phyloP scores from a whole-genome alignment of 805 yeast species.

The Nematodospora valgi region DNA sequence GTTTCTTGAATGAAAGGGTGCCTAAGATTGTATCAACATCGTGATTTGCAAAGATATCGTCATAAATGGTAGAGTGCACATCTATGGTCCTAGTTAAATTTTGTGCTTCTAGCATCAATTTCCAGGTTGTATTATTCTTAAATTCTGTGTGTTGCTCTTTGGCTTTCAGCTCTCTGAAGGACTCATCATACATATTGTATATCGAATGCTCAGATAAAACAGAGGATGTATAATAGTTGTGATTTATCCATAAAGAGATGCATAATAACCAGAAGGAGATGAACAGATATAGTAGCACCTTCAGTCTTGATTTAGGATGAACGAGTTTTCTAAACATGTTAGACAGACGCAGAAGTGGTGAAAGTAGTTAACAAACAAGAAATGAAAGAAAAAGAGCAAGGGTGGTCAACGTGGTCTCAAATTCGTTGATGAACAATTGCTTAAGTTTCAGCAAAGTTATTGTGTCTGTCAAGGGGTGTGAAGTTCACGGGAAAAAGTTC shows the following conservation, averaged over 20 bases:
- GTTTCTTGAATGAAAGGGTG: slow-evolving; percentile 13
- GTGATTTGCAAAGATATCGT: slow-evolving; percentile 20
- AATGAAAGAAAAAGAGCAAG: no score
- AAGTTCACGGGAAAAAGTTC: no score
- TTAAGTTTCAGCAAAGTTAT: no score
- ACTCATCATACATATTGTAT: slow-evolving; percentile 6
- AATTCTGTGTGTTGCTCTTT: not conserved
- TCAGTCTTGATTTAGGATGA: no score
- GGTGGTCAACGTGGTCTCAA: no score
- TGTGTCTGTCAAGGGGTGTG: no score
- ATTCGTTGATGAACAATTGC: no score
- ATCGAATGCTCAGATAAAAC: slow-evolving; percentile 2
- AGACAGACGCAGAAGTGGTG: no score
- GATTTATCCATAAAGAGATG: not conserved
- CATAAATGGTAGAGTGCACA: slow-evolving; percentile 18
- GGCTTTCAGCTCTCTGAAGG: not conserved
- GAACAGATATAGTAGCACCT: no score
- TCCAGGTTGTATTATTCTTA: not conserved
- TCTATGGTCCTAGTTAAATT: not conserved
- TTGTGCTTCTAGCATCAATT: not conserved
- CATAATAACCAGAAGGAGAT: slow-evolving; percentile 5
- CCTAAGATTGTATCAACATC: slow-evolving; percentile 18
- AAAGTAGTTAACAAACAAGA: no score
- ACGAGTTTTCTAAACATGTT: no score
- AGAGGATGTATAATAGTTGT: not conserved